Evolutionary conservation across 805 yeast species (phyloP), one percentile per base, ranked within the genome.

Genomic region (Starmera caribaea): DNA sequence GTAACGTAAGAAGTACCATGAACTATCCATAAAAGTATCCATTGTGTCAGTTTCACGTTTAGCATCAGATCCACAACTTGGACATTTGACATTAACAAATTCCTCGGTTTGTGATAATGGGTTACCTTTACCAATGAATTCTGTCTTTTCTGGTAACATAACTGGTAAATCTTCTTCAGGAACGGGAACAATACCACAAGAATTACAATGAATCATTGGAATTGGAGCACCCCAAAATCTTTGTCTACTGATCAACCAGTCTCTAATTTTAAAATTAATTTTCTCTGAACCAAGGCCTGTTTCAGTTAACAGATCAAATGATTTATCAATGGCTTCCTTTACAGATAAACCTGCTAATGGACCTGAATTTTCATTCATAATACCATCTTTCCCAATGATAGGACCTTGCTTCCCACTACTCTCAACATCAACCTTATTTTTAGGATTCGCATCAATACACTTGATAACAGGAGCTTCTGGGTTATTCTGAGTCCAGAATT

Each of bases 181-280:
- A 15, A 92, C 97, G 0, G 97, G 84, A 1, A 90, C 96, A 0
- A 80, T 63, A 2, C 98, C 98, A 68, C 98, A 92, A 3, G 59
- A 46, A 7, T 69, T 71, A 63, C 98, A 92, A 53, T 92, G 92
- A 24, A 92, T 70, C 15, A 92, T 87, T 5, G 98, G 98, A 40
- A 92, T 92, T 3, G 98, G 98, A 0, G 97, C 92, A 21, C 98
- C 98, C 98, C 98, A 92, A 59, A 83, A 90, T 43, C 98, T 66
- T 59, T 92, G 98, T 54, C 98, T 74, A 52, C 94, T 81, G 36
- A 92, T 82, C 24, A 92, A 70, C 98, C 98, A 92, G 55, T 92
- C 98, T 48, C 97, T 71, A 26, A 92, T 63, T 47, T 79, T 73
- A 51, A 69, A 81, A 46, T 79, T 79, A 0, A 71, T 68, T 4